Evolutionary conservation across 257 asterid species (phyloP), one percentile per base, ranked within the genome.

Genomic region (Lantana camara): DNA sequence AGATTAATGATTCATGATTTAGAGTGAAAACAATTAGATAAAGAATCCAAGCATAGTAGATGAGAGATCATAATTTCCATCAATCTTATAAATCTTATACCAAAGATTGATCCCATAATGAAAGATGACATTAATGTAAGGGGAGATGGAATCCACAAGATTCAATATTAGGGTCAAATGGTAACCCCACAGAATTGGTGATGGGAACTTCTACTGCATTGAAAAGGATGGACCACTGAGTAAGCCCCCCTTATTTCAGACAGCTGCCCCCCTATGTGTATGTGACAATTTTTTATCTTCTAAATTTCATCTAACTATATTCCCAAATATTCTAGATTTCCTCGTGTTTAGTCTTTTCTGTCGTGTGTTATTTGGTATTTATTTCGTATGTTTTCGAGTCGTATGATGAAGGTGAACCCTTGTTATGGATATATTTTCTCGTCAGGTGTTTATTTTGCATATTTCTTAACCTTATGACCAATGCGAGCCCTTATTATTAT

Each of bases 191-290:
- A 30, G 10, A 62, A 27, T 24, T 61, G 67, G 40, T 52, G 59
- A 24, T 21, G 40, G 40, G 59, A 52, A 63, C 32, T 20, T 12
- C 48, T 42, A 46, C 52, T 66, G 56, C 59, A 59, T 58, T 72
- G 69, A 65, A 61, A 60, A 23, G 17, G 65, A 72, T 51, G 73
- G 69, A 58, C 77, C 77, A 73, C 69, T 66, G 73, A 59, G 47
- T 14, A 37, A 48, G 68, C 64, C 72, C 45, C 69, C 69, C 60
- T 42, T 21, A 66, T 40, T 51, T 54, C 60, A 66, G 77, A 66
- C 77, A 42, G 9, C 51, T 46, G 41, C 64, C 22, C 4, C 66
- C 19, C 24, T 55, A 5, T 48, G 47, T 51, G n/a, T 19, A 29
- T 17, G 42, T 3, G 57, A n/a, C 29, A 17, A 21, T 14, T 53